Conservation (phyloP, 495 filamentous ascomycete genomes). For the Oleoguttula mirabilis region DNA sequence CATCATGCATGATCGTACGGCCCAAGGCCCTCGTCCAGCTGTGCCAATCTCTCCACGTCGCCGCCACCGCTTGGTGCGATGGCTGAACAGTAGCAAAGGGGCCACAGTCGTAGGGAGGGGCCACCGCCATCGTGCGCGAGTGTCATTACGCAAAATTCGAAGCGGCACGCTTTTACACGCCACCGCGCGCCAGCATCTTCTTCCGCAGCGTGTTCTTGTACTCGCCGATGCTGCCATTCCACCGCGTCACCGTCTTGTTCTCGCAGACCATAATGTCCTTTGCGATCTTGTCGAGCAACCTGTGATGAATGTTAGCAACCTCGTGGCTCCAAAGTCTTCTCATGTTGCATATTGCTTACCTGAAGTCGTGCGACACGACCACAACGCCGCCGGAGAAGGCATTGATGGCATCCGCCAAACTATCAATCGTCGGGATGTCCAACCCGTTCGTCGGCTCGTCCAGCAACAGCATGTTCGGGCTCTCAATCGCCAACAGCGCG, state of each 20-base stretch:
- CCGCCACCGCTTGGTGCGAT: too few species aligned
- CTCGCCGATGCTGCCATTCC: slow-evolving; percentile 78
- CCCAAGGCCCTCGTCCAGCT: too few species aligned
- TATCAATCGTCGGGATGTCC: slow-evolving; percentile 98
- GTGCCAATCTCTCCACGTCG: too few species aligned
- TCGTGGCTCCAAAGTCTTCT: not conserved
- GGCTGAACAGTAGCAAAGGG: too few species aligned
- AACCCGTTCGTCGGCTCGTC: slow-evolving; percentile 99
- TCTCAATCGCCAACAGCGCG: slow-evolving; percentile 87
- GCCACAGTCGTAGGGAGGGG: too few species aligned
- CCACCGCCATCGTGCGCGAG: too few species aligned
- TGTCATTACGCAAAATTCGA: too few species aligned
- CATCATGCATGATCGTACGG: too few species aligned
- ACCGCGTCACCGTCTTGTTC: slow-evolving; percentile 77
- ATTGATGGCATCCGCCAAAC: slow-evolving; percentile 93
- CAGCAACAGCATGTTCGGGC: slow-evolving; percentile 92
- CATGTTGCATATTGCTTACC: slow-evolving; percentile 40
- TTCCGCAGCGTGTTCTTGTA: slow-evolving; percentile 99
- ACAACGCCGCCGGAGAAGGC: slow-evolving; percentile 93
- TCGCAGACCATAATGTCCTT: slow-evolving; percentile 99
- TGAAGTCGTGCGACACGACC: slow-evolving; percentile 96
- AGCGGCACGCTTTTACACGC: slow-evolving; percentile 52
- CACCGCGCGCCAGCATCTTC: slow-evolving; percentile 72
- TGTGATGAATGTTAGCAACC: slow-evolving; percentile 25
- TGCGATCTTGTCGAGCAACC: slow-evolving; percentile 96